Evolutionary conservation across 2,329 filamentous ascomycete species (phyloP), one percentile per base, ranked within the genome.

Genomic region (Calonectria pseudoreteaudii): DNA sequence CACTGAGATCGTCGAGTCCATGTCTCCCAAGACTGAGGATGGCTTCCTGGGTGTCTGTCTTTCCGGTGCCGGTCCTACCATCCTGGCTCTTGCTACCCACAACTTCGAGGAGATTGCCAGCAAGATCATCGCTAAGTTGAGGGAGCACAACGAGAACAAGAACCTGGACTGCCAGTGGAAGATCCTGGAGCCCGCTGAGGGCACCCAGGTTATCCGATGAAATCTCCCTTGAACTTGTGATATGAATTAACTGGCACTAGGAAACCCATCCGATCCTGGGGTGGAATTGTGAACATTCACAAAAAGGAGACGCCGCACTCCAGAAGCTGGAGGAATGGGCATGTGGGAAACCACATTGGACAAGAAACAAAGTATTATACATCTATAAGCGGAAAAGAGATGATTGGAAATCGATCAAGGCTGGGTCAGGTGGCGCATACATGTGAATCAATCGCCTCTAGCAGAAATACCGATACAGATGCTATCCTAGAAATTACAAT

Each of bases 11-110:
- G 92, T 99, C 67, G 92, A 95, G 83, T 96, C 94, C 74, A 96
- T 98, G 88, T 98, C 94, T 14, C 97, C 96, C 34, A 91, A 91
- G 81, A 94, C 94, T 7, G 95, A 98, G 83, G 93, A 94, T 2
- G 97, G 97, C 8, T 91, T 99, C 68, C 90, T 98, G 68, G 97
- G 97, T 50, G 97, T 98, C 75, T 99, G 97, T 84, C 89, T 99
- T 31, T 98, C 96, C 0, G 97, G 97, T 26, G 97, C 97, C 10
- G 97, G 97, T 0, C 97, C 97, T 28, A 98, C 96, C 34, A 98
- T 99, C 76, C 88, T 99, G 56, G 97, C 96, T 4, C 90, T 99
- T 50, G 97, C 97, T 2, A 98, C 96, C 2, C 90, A 93, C 78
- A 94, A 98, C 86, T 98, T 98, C 83, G 93, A 95, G 74, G 89